Evolutionary conservation across 164 flowering plant species (phyloP), one percentile per base, ranked within the genome.

Genomic region (Aristolochia fimbriata): DNA sequence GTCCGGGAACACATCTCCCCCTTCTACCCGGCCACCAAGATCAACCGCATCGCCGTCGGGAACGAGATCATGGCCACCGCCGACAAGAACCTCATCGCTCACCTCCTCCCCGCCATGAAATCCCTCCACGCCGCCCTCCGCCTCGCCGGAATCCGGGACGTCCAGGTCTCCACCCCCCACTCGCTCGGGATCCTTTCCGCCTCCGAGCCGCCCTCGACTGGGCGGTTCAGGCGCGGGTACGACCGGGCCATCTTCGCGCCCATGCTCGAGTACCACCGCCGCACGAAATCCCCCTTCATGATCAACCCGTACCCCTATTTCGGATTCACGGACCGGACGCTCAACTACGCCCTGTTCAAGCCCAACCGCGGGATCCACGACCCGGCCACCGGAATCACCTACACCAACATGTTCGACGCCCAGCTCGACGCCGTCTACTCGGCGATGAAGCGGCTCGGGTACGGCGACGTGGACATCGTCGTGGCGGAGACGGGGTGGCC

Each of bases 401-500:
- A 94, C 80, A 74, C 75, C 23, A 87, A 84, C 78, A 79, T 76
- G 88, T 91, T 83, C 60, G 97, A 87, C n/a, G 77, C 76, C 0
- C 67, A 71, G 62, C 30, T 94, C 69, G 99, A 94, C 63, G 86
- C 95, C 0, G 77, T 83, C 11, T 62, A 73, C 47, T 61, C 75
- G 49, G 72, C 80, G 55, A 87, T 90, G 97, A 77, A 72, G 70
- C 68, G 43, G 41, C 22, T 91, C 30, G 95, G 95, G 12, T 90
- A 77, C 58, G 83, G 71, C 0, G 93, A 86, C 57, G 96, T 93
- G 57, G 88, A 81, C n/a, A 77, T 93, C 49, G 83, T 76, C 43
- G 81, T 81, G 41, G 99, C 75, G 3, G 99, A 93, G 68, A 90
- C 97, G 3, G 97, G 99, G 12, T 93, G 99, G 99, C 87, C 99